These are phyloP conservation scores for Stropharia rugosoannulata DNA, from an alignment of 768 basidiomycete species.

Conservation along the genomic window DNA sequence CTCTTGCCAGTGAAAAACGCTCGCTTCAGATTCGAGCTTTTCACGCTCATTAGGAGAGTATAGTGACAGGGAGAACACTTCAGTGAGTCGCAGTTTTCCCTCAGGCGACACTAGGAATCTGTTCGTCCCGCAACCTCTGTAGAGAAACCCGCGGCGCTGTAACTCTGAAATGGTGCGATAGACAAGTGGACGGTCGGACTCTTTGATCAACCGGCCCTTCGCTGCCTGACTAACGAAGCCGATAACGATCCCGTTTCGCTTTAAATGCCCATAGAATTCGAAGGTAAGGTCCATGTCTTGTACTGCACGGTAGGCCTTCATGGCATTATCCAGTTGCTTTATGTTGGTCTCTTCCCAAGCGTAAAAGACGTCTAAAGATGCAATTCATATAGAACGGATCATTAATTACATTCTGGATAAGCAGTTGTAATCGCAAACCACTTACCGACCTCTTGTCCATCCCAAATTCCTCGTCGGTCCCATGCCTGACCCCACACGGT, in stretches of 20 bases:
- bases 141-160: not conserved
- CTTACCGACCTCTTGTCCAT: slow-evolving; percentile 1
- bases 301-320: not conserved
- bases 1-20: not conserved
- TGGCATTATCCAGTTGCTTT: not conserved
- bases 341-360: slow-evolving; percentile 1
- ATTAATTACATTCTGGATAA: not conserved
- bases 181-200: not conserved
- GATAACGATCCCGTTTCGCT: not conserved
- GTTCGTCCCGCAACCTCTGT: slow-evolving; percentile 1
- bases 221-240: slow-evolving; percentile 1
- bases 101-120: slow-evolving; percentile 2
- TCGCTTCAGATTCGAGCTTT: not conserved
- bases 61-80: not conserved
- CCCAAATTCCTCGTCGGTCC: slow-evolving; percentile 3
- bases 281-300: not conserved
- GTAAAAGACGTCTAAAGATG: not conserved
- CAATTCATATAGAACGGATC: not conserved
- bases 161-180: not conserved
- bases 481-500: slow-evolving; percentile 2
- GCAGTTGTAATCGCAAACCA: not conserved
- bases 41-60: not conserved
- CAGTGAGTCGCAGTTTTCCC: slow-evolving; percentile 1
- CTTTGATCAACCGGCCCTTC: not conserved
- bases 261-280: slow-evolving; percentile 4